These are phyloP conservation scores for Neurospora sp. DNA, from an alignment of 495 filamentous ascomycete species.

Conservation along the genomic window DNA sequence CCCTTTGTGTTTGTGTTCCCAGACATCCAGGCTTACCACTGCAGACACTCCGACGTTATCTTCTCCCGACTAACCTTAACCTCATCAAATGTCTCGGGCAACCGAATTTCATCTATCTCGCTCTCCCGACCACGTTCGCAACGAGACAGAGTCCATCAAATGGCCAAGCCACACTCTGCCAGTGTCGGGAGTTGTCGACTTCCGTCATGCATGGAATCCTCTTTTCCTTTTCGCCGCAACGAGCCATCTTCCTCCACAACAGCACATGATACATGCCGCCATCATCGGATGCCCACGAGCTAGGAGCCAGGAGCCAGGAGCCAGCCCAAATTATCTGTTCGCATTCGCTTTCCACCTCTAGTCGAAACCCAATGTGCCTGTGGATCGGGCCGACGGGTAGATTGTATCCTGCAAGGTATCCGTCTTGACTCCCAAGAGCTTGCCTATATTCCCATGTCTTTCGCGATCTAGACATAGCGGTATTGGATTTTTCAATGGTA, in stretches of 20 bases:
- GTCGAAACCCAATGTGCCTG: neutral
- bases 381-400: neutral
- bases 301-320: neutral
- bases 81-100: neutral
- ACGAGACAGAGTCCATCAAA: neutral
- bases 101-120: neutral
- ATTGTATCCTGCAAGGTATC: neutral
- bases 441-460: neutral
- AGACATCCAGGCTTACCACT: neutral
- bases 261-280: neutral
- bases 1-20: neutral
- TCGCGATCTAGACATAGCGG: neutral
- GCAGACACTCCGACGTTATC: neutral
- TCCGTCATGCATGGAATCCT: neutral
- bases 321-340: neutral
- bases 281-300: neutral
- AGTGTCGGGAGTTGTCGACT: neutral
- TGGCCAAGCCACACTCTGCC: neutral
- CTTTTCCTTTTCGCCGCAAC: neutral
- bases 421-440: neutral
- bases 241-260: neutral
- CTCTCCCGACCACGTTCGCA: neutral
- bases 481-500: neutral
- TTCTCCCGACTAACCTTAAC: neutral
- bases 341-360: neutral